These are phyloP conservation scores for Arabidopsis thaliana DNA, from an alignment of 345 rosid species.

Conservation along the genomic window TAIR10.1 NC_003071.7:5326001-5326500, in stretches of 20 bases:
- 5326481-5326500: neutral
- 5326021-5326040: slow-evolving; percentile 4
- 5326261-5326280: neutral
- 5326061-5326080: too few relatives aligned
- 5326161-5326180: too few relatives aligned
- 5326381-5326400: slow-evolving; percentile 17
- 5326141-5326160: too few relatives aligned
- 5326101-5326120: too few relatives aligned
- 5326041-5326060: too few relatives aligned
- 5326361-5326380: neutral
- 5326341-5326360: neutral
- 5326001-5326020: neutral
- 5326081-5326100: too few relatives aligned
- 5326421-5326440: neutral
- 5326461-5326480: slow-evolving; percentile 11
- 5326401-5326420: slow-evolving; percentile 10
- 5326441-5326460: neutral
- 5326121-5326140: too few relatives aligned
- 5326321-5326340: neutral
- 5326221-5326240: neutral
- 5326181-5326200: too few relatives aligned
- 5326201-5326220: neutral
- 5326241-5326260: neutral
- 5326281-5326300: neutral
- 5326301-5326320: neutral